Evolutionary conservation across 2,329 filamentous ascomycete species (phyloP).

Genomic region (Fusarium chaquense): DNA sequence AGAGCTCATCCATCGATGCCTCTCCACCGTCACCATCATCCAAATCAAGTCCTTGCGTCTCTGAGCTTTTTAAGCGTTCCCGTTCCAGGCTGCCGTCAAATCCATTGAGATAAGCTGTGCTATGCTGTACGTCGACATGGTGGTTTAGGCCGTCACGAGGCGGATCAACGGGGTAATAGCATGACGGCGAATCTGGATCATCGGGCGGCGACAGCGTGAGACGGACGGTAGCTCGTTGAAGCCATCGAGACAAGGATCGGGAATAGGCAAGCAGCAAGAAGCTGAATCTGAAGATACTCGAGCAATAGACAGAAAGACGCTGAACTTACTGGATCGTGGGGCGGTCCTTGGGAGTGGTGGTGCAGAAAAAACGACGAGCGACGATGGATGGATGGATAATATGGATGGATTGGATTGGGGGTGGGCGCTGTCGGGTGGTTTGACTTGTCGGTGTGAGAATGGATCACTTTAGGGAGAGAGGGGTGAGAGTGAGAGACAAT

Average conservation of each 20-base stretch:
- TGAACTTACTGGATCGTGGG: slow-evolving; percentile 49
- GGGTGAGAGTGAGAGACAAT: slow-evolving; percentile 45
- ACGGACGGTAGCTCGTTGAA: slow-evolving; percentile 32
- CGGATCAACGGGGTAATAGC: slow-evolving; percentile 36
- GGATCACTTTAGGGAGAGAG: slow-evolving; percentile 40
- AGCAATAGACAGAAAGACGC: slow-evolving; percentile 28
- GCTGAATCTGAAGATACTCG: slow-evolving; percentile 18
- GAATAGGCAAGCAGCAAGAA: slow-evolving; percentile 25
- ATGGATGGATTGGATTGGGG: slow-evolving; percentile 30
- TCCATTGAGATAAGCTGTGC: slow-evolving; percentile 33
- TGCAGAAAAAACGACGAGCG: slow-evolving; percentile 50
- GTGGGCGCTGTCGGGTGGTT: slow-evolving; percentile 45
- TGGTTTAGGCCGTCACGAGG: slow-evolving; percentile 38
- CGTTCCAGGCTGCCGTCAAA: slow-evolving; percentile 35
- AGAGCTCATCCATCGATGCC: slow-evolving; percentile 25
- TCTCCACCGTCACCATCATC: slow-evolving; percentile 23
- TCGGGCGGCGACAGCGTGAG: slow-evolving; percentile 33
- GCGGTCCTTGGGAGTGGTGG: slow-evolving; percentile 48
- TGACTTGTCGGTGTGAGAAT: slow-evolving; percentile 51
- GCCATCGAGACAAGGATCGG: slow-evolving; percentile 39
- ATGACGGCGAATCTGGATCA: slow-evolving; percentile 30
- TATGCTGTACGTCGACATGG: slow-evolving; percentile 26
- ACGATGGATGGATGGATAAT: slow-evolving; percentile 40
- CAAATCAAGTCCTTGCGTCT: slow-evolving; percentile 15
- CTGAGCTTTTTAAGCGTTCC: slow-evolving; percentile 4